phyloP scores from a whole-genome alignment of 176 grass and related monocot species.

The Saccharum officinarum region DNA sequence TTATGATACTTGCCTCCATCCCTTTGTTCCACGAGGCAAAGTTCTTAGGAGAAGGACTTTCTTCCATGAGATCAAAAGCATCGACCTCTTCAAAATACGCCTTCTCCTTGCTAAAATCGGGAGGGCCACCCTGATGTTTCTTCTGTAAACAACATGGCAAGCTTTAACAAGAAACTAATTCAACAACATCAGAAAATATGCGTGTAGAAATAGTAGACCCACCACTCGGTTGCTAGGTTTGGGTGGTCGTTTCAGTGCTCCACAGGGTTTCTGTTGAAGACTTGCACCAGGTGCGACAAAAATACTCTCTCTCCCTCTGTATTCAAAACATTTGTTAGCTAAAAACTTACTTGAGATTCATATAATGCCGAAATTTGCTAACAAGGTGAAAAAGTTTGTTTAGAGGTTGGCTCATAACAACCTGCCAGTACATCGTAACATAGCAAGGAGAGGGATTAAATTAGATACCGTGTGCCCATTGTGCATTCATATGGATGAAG shows the following conservation, averaged over 20 bases:
- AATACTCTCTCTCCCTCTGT: constrained; percentile 92
- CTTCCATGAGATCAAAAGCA: constrained; percentile 78
- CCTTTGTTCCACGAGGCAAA: constrained; percentile 61
- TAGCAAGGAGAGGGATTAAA: background rate
- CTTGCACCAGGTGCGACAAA: constrained; percentile 53
- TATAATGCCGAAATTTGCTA: background rate
- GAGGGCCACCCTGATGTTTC: constrained; percentile 38
- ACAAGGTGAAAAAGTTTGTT: background rate
- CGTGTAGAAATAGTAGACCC: background rate
- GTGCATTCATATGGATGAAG: background rate
- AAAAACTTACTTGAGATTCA: constrained; percentile 11
- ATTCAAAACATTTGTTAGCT: constrained; percentile 28
- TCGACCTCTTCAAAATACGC: constrained; percentile 88
- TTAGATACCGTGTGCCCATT: background rate
- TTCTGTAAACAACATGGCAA: constrained; percentile 57
- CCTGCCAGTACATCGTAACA: background rate
- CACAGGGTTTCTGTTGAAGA: constrained; percentile 55
- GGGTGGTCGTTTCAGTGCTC: constrained; percentile 54
- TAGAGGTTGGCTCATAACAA: background rate
- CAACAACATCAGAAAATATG: background rate
- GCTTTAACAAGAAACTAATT: constrained; percentile 32
- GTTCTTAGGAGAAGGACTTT: constrained; percentile 80
- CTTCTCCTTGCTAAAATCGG: constrained; percentile 74
- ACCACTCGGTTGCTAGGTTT: constrained; percentile 43
- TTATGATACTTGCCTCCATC: constrained; percentile 37